These are phyloP conservation scores for Discostella pseudostelligera DNA, from an alignment of 108 stramenopile species.

Conservation along the genomic window DNA sequence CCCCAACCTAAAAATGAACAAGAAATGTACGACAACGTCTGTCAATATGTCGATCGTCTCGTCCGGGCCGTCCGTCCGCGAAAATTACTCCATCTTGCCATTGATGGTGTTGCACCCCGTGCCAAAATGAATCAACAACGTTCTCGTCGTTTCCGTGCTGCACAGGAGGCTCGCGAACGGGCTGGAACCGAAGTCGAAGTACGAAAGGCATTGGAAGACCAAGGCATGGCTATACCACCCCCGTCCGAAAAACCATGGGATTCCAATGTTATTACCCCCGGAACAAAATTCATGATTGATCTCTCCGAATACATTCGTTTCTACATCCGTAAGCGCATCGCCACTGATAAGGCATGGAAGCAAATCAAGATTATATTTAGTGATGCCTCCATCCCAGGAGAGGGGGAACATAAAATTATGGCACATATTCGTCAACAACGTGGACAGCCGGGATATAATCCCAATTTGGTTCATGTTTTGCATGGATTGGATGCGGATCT, in stretches of 20 bases:
- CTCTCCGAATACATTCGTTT: conserved; percentile 86
- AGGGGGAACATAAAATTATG: conserved; percentile 99
- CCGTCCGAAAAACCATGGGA: conserved; percentile 86
- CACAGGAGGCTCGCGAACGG: conserved; percentile 93
- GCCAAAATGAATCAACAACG: conserved; percentile 99
- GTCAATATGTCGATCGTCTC: conserved; percentile 85
- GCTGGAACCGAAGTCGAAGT: conserved; percentile 82
- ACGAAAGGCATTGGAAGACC: conserved; percentile 68
- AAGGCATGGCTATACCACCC: conserved; percentile 66
- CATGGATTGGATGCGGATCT: conserved; percentile 99
- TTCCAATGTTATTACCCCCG: conserved; percentile 99
- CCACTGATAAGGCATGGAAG: conserved; percentile 91
- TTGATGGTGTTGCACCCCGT: conserved; percentile 98
- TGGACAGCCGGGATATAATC: conserved; percentile 93
- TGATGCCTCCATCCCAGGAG: conserved; percentile 96
- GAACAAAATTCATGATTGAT: conserved; percentile 96
- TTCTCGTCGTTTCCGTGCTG: conserved; percentile 90
- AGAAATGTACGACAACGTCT: conserved; percentile 98
- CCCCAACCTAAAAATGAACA: conserved; percentile 90
- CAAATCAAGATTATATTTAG: conserved; percentile 89
- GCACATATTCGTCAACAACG: conserved; percentile 89
- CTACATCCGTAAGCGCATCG: conserved; percentile 88
- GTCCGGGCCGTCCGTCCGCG: conserved; percentile 84
- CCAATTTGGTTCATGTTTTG: conserved; percentile 93
- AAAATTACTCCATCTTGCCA: conserved; percentile 88